Conservation (phyloP, 257 asterid species). For the Asclepias syriaca region DNA sequence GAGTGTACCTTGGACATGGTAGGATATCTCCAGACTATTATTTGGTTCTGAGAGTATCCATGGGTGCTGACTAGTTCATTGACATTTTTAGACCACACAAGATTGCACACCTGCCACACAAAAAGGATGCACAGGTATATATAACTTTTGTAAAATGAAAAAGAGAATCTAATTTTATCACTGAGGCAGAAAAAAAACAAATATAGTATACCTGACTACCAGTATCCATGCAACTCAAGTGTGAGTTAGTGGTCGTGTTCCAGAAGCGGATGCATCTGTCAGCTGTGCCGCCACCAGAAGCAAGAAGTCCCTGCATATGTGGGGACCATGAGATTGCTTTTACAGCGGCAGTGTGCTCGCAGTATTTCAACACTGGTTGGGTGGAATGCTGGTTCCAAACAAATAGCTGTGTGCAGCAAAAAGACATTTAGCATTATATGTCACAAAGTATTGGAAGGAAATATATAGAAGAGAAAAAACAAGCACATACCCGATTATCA, state of each 20-base stretch:
- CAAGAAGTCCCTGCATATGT: slow-evolving; percentile 95
- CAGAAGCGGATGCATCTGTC: slow-evolving; percentile 95
- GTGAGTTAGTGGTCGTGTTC: slow-evolving; percentile 87
- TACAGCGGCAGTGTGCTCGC: slow-evolving; percentile 98
- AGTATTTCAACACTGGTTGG: slow-evolving; percentile 76
- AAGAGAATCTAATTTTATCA: neutral
- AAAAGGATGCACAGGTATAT: neutral
- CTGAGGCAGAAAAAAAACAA: neutral
- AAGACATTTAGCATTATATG: slow-evolving; percentile 1
- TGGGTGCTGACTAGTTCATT: slow-evolving; percentile 97
- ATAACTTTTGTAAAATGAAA: neutral
- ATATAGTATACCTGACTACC: slow-evolving; percentile 74
- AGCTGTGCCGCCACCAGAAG: slow-evolving; percentile 99
- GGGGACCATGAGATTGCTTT: slow-evolving; percentile 99
- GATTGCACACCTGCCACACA: slow-evolving; percentile 83
- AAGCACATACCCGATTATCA: slow-evolving; percentile 70
- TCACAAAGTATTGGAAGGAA: slow-evolving; percentile 10
- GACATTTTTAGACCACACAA: slow-evolving; percentile 97
- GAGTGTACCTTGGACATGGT: slow-evolving; percentile 78
- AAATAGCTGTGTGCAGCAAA: slow-evolving; percentile 50
- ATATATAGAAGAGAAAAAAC: slow-evolving; percentile 2
- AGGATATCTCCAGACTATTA: slow-evolving; percentile 89
- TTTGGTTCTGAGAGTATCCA: slow-evolving; percentile 94
- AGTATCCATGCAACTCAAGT: slow-evolving; percentile 84
- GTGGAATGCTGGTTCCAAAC: slow-evolving; percentile 93